These are phyloP conservation scores for Chytriomyces hyalinus DNA, from an alignment of 192 early-diverging fungal genomes.

Conservation along the genomic window DNA sequence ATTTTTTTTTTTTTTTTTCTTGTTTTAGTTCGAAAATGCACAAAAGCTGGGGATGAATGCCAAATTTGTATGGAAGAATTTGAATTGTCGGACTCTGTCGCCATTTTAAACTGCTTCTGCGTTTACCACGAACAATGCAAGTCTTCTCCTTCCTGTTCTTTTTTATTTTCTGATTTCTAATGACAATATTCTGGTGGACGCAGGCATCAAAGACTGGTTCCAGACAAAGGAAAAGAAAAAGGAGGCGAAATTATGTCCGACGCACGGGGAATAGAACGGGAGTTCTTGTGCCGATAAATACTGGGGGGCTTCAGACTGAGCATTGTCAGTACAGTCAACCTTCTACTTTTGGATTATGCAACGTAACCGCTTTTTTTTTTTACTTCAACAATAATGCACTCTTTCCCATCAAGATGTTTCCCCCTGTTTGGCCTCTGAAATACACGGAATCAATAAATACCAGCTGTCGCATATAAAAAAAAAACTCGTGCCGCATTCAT, in stretches of 20 bases:
- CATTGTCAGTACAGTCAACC: no score
- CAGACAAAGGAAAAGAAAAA: conserved; percentile 1
- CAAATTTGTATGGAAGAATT: conserved; percentile 30
- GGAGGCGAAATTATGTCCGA: not conserved
- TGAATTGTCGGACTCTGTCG: conserved; percentile 4
- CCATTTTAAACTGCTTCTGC: conserved; percentile 27
- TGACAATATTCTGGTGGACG: not conserved
- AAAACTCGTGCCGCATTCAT: no score
- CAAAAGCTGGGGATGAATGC: conserved; percentile 11
- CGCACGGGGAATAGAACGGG: no score
- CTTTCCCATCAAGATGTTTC: no score
- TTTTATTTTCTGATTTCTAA: not conserved
- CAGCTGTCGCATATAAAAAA: no score
- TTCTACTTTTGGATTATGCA: no score
- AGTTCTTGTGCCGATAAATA: no score
- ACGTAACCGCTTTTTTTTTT: no score
- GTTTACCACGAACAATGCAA: conserved; percentile 23
- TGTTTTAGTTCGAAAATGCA: conserved; percentile 17
- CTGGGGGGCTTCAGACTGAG: no score
- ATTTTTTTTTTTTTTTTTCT: not conserved
- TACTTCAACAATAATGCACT: no score
- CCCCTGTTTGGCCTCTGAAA: no score
- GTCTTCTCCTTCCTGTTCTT: not conserved
- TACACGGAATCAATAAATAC: no score
- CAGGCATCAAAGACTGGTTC: conserved; percentile 30